Percentiles rank a stretch among this genome's conserved stretches.
These are phyloP conservation scores for Neonectria punicea DNA, from an alignment of 2,329 filamentous ascomycete species.

Conservation along the genomic window DNA sequence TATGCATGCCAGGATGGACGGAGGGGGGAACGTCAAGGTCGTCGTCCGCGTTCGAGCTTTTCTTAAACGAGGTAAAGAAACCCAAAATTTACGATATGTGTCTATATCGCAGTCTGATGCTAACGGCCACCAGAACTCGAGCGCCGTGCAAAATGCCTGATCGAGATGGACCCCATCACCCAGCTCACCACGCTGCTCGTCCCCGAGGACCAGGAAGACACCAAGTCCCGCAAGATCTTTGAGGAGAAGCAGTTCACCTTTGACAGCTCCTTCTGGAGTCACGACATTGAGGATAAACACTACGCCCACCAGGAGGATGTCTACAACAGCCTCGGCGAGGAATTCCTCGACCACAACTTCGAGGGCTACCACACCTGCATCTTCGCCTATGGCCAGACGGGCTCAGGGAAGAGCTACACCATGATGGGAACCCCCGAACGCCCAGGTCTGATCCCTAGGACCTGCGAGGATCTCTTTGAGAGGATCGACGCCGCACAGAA, in stretches of 20 bases:
- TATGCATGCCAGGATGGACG: conserved; percentile 64
- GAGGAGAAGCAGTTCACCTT: conserved; percentile 96
- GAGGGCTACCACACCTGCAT: conserved; percentile 99
- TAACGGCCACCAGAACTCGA: conserved; percentile 73
- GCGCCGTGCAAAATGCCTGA: conserved; percentile 82
- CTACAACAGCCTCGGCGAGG: conserved; percentile 92
- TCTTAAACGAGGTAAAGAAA: conserved; percentile 73
- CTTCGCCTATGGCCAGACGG: conserved; percentile 97
- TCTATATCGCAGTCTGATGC: background rate
- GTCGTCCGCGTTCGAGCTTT: conserved; percentile 85
- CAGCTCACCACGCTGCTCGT: conserved; percentile 85
- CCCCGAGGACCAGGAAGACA: conserved; percentile 67
- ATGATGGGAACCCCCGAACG: conserved; percentile 93
- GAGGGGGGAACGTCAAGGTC: conserved; percentile 82
- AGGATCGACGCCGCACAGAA: conserved; percentile 82
- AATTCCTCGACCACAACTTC: conserved; percentile 99
- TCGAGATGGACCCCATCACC: conserved; percentile 88
- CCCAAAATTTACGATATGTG: no score
- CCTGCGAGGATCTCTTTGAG: conserved; percentile 95
- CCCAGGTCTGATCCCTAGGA: conserved; percentile 91
- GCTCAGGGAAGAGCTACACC: conserved; percentile 97
- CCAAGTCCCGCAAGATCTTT: conserved; percentile 76
- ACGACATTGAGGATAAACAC: conserved; percentile 80
- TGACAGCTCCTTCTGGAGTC: conserved; percentile 98
- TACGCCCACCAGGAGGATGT: conserved; percentile 94